Base-by-base conservation (phyloP, 176 grass and related monocot species). In the Coix lacrymajobi region DNA sequence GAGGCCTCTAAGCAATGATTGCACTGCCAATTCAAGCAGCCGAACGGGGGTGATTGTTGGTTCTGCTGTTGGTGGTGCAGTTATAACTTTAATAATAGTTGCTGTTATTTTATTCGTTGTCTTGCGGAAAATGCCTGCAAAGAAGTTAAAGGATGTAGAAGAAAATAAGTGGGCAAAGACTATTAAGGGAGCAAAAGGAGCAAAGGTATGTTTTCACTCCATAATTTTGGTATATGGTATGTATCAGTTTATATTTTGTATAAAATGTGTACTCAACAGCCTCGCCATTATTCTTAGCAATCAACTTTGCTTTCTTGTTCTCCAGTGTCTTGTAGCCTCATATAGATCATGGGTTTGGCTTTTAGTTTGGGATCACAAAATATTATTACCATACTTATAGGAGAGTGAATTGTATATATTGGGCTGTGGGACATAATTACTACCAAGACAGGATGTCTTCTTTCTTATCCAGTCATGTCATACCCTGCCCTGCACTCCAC, bases 91-190 rank as follows among this genome's bases (percentile, higher is more conserved):
- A 24, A 52, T 93, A 20, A 46, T 92, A 57, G 87, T 92, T 71
- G 76, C 73, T 73, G 60, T 88, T 86, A 71, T 95, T 89, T 71
- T 96, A 30, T 98, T 90, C 85, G 40, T 98, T 82, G 90, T 84
- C 85, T 83, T 98, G 85, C 54, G 85, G 26, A 98, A 69, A 84
- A 77, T 93, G 77, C 93, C 96, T 49, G 66, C 74, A 4, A 98
- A 88, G 82, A 95, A 89, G 63, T 85, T 73, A 83, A 97, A 95
- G 48, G 91, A 90, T 32, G 31, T 92, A 52, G 96, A 95, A 91
- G 96, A 95, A 88, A 98, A 98, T 75, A 98, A 84, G 56, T 98
- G 96, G 96, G 96, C 91, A 20, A 95, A 98, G 81, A 87, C 81
- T 83, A 95, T 98, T 41, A 98, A 95, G 83, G 89, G 92, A 48